Percentiles rank a stretch among this genome's conserved stretches.
Conservation (phyloP, 768 basidiomycete genomes). For the Serendipita sp. region DNA sequence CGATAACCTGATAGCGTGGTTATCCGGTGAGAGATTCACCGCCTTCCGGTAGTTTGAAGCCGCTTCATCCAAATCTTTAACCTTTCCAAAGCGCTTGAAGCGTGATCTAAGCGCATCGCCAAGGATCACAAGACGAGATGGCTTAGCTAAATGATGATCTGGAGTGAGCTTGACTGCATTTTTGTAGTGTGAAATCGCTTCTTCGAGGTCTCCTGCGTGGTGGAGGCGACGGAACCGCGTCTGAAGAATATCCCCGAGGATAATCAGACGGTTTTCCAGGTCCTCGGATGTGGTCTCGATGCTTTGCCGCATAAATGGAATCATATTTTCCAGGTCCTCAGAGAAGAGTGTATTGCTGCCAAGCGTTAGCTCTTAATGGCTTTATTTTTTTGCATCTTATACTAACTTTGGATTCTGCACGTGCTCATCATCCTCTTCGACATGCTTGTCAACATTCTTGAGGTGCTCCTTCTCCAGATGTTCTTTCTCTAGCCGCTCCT, state of each 20-base stretch:
- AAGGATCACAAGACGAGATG: neutral
- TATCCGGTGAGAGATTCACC: neutral
- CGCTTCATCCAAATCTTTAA: neutral
- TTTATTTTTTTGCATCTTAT: too few species aligned
- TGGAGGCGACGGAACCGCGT: slow-evolving; percentile 9
- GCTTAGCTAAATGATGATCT: neutral
- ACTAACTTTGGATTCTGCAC: too few species aligned
- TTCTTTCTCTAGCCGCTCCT: too few species aligned
- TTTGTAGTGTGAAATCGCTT: slow-evolving; percentile 7
- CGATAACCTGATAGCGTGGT: too few species aligned
- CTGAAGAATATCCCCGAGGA: neutral
- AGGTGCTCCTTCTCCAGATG: too few species aligned
- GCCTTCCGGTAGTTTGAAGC: slow-evolving; percentile 5
- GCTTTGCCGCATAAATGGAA: too few species aligned
- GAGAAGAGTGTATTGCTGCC: too few species aligned
- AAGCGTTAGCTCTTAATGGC: too few species aligned
- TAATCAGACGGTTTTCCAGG: neutral
- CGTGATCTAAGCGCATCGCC: neutral
- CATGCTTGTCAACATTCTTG: too few species aligned
- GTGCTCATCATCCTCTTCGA: too few species aligned
- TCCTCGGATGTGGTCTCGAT: too few species aligned
- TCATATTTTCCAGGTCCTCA: too few species aligned
- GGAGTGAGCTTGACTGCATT: slow-evolving; percentile 9
- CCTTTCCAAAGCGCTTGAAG: slow-evolving; percentile 10
- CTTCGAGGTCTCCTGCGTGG: slow-evolving; percentile 8